Conservation (phyloP, 176 grass and related monocot species). For the Oryza longistaminata region DNA sequence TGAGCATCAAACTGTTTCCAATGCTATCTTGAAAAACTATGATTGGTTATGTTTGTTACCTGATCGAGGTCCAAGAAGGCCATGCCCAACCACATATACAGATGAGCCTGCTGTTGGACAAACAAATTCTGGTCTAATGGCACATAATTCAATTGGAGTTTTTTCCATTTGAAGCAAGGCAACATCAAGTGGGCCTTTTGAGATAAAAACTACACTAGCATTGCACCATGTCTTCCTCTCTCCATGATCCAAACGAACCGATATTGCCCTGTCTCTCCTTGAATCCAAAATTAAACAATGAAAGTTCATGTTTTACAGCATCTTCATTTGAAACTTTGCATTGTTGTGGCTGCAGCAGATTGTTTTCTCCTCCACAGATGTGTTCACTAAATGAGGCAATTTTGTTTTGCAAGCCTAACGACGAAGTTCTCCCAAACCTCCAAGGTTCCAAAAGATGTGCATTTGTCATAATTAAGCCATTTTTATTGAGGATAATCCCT, state of each 20-base stretch:
- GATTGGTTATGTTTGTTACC: conserved; percentile 42
- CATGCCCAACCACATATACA: conserved; percentile 79
- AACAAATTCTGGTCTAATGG: conserved; percentile 68
- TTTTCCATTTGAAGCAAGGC: conserved; percentile 81
- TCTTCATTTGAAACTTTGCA: conserved; percentile 43
- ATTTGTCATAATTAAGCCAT: conserved; percentile 91
- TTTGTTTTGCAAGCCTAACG: conserved; percentile 55
- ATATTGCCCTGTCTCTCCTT: conserved; percentile 70
- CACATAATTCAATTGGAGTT: conserved; percentile 53
- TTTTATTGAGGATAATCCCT: conserved; percentile 78
- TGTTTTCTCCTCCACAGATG: conserved; percentile 16
- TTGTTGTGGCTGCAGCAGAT: conserved; percentile 24
- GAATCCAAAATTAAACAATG: conserved; percentile 52
- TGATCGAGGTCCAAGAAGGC: conserved; percentile 86
- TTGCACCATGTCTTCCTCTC: conserved; percentile 62
- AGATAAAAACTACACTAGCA: conserved; percentile 83
- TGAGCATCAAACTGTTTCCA: conserved; percentile 27
- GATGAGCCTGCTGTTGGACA: conserved; percentile 64
- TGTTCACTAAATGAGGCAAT: conserved; percentile 30
- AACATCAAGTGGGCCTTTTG: conserved; percentile 81
- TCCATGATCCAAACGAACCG: conserved; percentile 61
- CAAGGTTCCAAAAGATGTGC: conserved; percentile 95
- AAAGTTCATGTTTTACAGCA: conserved; percentile 42
- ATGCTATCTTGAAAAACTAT: conserved; percentile 15
- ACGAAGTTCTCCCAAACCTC: conserved; percentile 84